Conservation (phyloP, 164 flowering plant genomes). For the Buxus sempervirens region DNA sequence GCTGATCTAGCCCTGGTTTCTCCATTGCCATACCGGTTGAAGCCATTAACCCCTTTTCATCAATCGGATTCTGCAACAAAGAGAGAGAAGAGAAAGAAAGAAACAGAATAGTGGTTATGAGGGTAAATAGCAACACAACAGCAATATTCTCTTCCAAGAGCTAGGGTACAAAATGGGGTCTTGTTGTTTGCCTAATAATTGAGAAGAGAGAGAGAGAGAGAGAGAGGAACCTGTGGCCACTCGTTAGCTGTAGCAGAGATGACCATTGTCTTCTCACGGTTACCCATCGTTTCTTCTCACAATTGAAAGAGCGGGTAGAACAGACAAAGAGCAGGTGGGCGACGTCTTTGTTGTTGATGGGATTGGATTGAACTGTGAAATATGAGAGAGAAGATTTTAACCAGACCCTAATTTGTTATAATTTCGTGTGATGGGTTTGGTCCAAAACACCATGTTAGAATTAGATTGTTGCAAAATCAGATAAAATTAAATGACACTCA, state of each 20-base stretch:
- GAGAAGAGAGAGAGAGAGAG: conserved; percentile 24
- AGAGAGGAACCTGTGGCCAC: conserved; percentile 40
- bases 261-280: conserved; percentile 40
- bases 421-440: not conserved
- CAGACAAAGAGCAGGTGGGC: too few relatives aligned
- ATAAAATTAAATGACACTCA: conserved; percentile 16
- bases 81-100: conserved; percentile 8
- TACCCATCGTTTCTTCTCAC: conserved; percentile 26
- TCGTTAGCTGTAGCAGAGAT: conserved; percentile 37
- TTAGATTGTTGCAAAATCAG: not conserved
- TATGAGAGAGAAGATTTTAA: conserved; percentile 9
- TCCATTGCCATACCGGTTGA: conserved; percentile 18
- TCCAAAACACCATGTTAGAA: not conserved
- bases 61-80: conserved; percentile 9
- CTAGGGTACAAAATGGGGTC: conserved; percentile 29
- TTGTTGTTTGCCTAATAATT: conserved; percentile 32
- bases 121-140: conserved; percentile 7
- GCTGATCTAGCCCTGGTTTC: conserved; percentile 20
- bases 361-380: not conserved
- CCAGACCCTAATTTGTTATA: conserved; percentile 1
- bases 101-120: not conserved
- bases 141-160: conserved; percentile 25
- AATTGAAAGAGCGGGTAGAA: conserved; percentile 21
- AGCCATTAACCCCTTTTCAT: conserved; percentile 15
- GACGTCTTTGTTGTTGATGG: not conserved